Evolutionary conservation across 371 early-diverging fungal species (phyloP).

Genomic region (Rhizopus delemar): DNA sequence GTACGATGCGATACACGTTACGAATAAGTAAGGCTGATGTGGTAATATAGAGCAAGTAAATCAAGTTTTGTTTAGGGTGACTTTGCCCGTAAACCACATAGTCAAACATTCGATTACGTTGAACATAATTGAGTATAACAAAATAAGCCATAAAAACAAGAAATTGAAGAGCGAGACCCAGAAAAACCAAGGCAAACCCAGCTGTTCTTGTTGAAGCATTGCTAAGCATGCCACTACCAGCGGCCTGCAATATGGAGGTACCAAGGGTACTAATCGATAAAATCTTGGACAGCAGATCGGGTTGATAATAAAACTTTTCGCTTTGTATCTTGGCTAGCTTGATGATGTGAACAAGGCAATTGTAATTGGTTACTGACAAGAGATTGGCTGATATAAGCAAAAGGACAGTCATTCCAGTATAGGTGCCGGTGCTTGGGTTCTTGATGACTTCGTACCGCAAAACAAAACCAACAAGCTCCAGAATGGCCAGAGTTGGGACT

Average conservation of each 20-base stretch:
- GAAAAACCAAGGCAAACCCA: neutral
- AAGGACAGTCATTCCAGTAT: conserved; percentile 7
- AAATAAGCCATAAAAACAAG: neutral
- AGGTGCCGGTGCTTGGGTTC: neutral
- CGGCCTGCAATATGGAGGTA: conserved; percentile 2
- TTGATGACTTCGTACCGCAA: conserved; percentile 1
- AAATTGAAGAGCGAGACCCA: conserved; percentile 7
- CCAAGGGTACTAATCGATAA: neutral
- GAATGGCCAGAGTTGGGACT: neutral
- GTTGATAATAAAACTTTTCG: neutral
- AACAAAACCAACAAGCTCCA: conserved; percentile 6
- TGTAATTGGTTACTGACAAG: conserved; percentile 8
- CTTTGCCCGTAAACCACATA: neutral
- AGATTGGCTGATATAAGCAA: conserved; percentile 7
- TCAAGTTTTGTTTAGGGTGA: conserved; percentile 7
- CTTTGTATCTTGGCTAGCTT: neutral
- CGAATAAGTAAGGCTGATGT: neutral
- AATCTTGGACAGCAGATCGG: neutral
- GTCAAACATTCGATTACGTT: neutral
- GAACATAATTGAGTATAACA: neutral
- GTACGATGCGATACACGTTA: conserved; percentile 5
- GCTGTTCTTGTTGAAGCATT: neutral
- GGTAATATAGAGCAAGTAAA: conserved; percentile 1
- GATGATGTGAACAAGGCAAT: neutral
- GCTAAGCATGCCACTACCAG: conserved; percentile 2